Conservation (phyloP, 192 early-diverging fungal genomes). For the Chytriomyces confervae region DNA sequence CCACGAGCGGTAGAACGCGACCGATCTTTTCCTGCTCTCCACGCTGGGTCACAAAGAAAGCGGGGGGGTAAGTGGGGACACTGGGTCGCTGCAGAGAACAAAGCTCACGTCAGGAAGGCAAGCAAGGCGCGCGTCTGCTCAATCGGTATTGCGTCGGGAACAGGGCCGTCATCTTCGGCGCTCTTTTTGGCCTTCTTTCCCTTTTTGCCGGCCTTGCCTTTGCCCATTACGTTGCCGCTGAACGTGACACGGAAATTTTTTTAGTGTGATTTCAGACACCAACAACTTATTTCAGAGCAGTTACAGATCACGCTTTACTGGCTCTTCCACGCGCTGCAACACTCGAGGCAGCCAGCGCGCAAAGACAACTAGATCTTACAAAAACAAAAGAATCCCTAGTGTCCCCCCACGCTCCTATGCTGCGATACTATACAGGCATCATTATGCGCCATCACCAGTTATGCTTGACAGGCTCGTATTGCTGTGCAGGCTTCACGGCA, state of each 20-base stretch:
- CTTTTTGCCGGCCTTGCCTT: conserved; percentile 2
- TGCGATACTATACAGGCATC: too few species aligned
- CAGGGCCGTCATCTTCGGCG: conserved; percentile 5
- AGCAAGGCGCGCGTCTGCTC: conserved; percentile 18
- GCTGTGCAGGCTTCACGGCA: too few species aligned
- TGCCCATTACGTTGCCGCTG: neutral
- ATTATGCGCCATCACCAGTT: too few species aligned
- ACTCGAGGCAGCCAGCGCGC: too few species aligned
- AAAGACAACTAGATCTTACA: too few species aligned
- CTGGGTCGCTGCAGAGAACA: neutral
- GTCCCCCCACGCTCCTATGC: too few species aligned
- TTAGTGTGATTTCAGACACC: too few species aligned
- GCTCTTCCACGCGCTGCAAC: too few species aligned
- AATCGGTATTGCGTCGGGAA: conserved; percentile 13
- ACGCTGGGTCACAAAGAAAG: neutral
- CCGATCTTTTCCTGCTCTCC: conserved; percentile 20
- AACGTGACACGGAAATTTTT: neutral
- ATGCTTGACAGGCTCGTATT: too few species aligned
- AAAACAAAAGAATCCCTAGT: too few species aligned
- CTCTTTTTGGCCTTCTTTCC: conserved; percentile 1
- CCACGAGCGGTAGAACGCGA: conserved; percentile 28
- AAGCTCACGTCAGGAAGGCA: conserved; percentile 12
- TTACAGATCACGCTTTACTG: too few species aligned
- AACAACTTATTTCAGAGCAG: too few species aligned
- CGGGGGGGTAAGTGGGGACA: neutral